phyloP scores from a whole-genome alignment of 2,329 filamentous ascomycete species.

The Macroventuria anomochaeta region DNA sequence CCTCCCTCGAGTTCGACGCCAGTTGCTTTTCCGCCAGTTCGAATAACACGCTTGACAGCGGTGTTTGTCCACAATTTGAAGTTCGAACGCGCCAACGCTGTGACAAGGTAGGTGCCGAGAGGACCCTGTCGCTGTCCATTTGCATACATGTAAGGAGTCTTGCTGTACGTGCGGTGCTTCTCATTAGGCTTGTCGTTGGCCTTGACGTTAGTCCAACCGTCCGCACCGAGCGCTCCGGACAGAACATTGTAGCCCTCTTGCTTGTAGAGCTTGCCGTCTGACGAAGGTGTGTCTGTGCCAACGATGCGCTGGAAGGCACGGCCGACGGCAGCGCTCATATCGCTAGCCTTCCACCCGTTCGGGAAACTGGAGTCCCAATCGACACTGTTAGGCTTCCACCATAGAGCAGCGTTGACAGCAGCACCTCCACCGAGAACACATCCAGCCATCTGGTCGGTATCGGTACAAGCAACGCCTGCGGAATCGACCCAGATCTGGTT shows the following conservation, averaged over 20 bases:
- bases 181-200: conserved; percentile 65
- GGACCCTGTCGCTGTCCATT: conserved; percentile 72
- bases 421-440: conserved; percentile 73
- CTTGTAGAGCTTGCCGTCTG: conserved; percentile 71
- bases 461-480: conserved; percentile 68
- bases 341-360: conserved; percentile 69
- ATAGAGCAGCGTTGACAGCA: conserved; percentile 71
- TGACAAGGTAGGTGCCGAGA: conserved; percentile 73
- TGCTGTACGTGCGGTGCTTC: conserved; percentile 71
- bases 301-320: conserved; percentile 74
- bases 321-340: conserved; percentile 65
- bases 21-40: conserved; percentile 66
- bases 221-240: conserved; percentile 62
- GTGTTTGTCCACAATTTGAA: conserved; percentile 73
- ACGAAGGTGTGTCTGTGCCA: conserved; percentile 70
- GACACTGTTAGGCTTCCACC: conserved; percentile 68
- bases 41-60: conserved; percentile 70
- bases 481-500: conserved; percentile 73
- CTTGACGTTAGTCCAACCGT: conserved; percentile 68
- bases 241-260: conserved; percentile 71
- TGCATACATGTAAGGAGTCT: conserved; percentile 71
- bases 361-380: conserved; percentile 80
- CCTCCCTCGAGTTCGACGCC: conserved; percentile 73
- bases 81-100: conserved; percentile 65
- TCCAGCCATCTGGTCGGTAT: conserved; percentile 75